Evolutionary conservation across 2,329 filamentous ascomycete genomes (phyloP), one percentile per base, ranked within the genome.

Genomic region (Ceratocystis papillata): DNA sequence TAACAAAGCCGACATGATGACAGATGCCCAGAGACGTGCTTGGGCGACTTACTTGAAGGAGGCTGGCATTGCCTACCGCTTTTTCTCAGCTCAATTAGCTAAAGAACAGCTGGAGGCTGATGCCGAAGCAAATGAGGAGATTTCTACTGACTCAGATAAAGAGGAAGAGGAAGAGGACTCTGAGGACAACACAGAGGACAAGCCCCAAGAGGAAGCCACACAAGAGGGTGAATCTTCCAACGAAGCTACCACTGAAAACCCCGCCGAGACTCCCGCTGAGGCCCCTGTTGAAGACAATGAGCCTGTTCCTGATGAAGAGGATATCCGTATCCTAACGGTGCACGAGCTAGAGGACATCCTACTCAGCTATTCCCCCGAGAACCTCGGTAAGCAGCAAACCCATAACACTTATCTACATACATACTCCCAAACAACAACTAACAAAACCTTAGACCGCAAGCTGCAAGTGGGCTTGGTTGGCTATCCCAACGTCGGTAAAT

Each of bases 1-100:
- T 73, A 99, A 99, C 81, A 99, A 99, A 80, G 92, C 94, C 59
- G 94, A 99, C 77, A 96, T 99, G 94, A 92, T 99, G 89, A 96
- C 92, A 1, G 76, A 85, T 61, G 84, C 85, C 72, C 95, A 99
- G 77, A 81, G 94, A 70, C 82, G 82, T 70, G 80, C 81, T 0
- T 99, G 94, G 94, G 92, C 92, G 2, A 83, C 88, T 70, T 90
- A 96, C 73, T 90, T 99, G 71, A 87, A 87, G 70, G 79, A 85
- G 70, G 84, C 88, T 30, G 85, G 86, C 33, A 95, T 99, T 73
- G 85, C 89, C 65, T 99, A 94, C 80, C 89, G 88, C 72, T 99
- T 97, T 79, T 99, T 99, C 79, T 99, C 95, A 1, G 94, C 94
- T 1, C 86, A 89, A 68, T 76, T 99, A 67, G 94, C 94, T 10